Evolutionary conservation across 139 green algal species (phyloP).

Genomic region (Tetradesmus obliquus): DNA sequence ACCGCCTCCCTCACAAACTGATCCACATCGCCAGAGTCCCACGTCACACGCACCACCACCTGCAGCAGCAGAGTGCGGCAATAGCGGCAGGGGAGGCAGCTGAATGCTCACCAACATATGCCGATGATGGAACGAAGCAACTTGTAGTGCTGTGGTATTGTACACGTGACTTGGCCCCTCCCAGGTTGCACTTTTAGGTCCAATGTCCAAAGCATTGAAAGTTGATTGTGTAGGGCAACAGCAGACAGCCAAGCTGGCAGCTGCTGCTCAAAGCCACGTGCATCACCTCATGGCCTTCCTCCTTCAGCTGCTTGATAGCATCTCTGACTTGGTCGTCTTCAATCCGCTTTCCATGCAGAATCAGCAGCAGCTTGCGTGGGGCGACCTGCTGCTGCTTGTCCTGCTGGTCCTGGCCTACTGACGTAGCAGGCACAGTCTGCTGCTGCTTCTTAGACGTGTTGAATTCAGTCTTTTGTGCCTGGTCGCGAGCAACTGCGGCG

Average conservation of each 20-base stretch:
- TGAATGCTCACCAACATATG: too few relatives aligned
- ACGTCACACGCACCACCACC: constrained; percentile 55
- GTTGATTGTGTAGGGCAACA: neutral
- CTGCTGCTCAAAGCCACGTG: neutral
- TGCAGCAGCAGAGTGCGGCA: neutral
- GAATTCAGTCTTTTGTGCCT: neutral
- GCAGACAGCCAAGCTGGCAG: neutral
- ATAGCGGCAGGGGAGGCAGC: neutral
- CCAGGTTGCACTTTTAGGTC: too few relatives aligned
- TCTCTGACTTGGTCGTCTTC: constrained; percentile 43
- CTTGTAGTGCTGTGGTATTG: too few relatives aligned
- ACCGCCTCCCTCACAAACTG: constrained; percentile 41
- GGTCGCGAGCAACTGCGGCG: neutral
- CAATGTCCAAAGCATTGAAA: too few relatives aligned
- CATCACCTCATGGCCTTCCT: constrained; percentile 38
- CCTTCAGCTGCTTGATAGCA: neutral
- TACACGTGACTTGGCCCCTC: too few relatives aligned
- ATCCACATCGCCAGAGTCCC: constrained; percentile 54
- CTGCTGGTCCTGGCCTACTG: neutral
- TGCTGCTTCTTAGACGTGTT: neutral
- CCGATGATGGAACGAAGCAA: too few relatives aligned
- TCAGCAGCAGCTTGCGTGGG: constrained; percentile 36
- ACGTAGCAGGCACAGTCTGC: neutral
- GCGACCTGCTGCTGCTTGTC: neutral
- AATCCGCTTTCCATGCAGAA: constrained; percentile 58